Conservation (phyloP, 768 basidiomycete species). For the Pleurotus giganteus region DNA sequence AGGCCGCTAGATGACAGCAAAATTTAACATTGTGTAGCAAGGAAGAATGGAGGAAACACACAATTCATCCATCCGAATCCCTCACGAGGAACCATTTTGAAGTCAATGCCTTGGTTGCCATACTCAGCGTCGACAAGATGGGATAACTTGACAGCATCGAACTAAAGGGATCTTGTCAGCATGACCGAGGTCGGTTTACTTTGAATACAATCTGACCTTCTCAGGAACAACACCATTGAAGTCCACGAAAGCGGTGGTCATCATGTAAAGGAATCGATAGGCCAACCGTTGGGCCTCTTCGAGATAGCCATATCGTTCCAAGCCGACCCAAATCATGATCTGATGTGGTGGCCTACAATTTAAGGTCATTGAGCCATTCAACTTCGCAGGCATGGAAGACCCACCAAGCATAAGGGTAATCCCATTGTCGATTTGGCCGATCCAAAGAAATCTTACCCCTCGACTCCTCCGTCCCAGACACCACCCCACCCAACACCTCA, state of each 20-base stretch:
- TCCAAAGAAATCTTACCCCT: slow-evolving; percentile 94
- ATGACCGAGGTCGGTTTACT: slow-evolving; percentile 11
- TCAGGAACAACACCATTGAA: slow-evolving; percentile 98
- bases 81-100: slow-evolving; percentile 95
- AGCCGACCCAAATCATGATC: slow-evolving; percentile 97
- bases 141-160: slow-evolving; percentile 94
- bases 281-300: slow-evolving; percentile 92
- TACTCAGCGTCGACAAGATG: slow-evolving; percentile 98
- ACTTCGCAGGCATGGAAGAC: slow-evolving; percentile 54
- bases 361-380: not conserved
- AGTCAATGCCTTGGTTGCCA: slow-evolving; percentile 94
- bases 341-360: slow-evolving; percentile 85
- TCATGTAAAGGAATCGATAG: slow-evolving; percentile 99
- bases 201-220: slow-evolving; percentile 56
- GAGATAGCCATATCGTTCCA: slow-evolving; percentile 93
- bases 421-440: slow-evolving; percentile 98
- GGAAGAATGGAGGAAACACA: slow-evolving; percentile 33
- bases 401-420: slow-evolving; percentile 70
- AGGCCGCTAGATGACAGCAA: slow-evolving; percentile 61
- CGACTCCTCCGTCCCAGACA: slow-evolving; percentile 95
- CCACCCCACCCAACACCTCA: slow-evolving; percentile 92
- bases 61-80: slow-evolving; percentile 99
- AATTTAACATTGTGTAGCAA: not conserved
- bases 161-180: slow-evolving; percentile 39
- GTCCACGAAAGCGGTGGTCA: slow-evolving; percentile 92